These are phyloP conservation scores for Endotrypanum monterogeii DNA, from an alignment of 208 protist species.

Conservation along the genomic window DNA sequence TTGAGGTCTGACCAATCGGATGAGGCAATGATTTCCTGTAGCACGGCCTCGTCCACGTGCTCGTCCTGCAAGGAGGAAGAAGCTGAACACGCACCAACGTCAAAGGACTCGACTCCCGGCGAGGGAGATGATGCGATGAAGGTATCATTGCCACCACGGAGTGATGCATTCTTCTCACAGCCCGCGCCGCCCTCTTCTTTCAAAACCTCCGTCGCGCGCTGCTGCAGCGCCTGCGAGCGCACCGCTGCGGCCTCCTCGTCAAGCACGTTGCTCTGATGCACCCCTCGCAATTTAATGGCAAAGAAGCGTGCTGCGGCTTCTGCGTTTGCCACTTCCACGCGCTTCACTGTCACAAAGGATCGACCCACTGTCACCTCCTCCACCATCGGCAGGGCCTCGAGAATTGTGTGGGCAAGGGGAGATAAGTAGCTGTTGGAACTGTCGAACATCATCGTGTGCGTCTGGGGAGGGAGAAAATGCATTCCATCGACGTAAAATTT, in stretches of 20 bases:
- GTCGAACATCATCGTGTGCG: conserved; percentile 76
- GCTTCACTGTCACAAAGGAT: conserved; percentile 81
- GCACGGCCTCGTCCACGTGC: conserved; percentile 49
- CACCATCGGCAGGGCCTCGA: conserved; percentile 81
- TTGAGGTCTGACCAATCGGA: conserved; percentile 86
- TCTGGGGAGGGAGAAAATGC: conserved; percentile 52
- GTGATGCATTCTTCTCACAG: background rate
- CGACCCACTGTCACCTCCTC: conserved; percentile 85
- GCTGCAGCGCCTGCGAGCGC: conserved; percentile 62
- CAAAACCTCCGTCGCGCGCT: conserved; percentile 34
- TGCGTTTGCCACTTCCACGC: conserved; percentile 61
- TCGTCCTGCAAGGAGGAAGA: conserved; percentile 38
- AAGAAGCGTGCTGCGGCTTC: conserved; percentile 68
- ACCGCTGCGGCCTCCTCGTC: conserved; percentile 38
- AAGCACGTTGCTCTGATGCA: conserved; percentile 10
- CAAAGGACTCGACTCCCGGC: conserved; percentile 22
- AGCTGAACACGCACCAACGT: conserved; percentile 43
- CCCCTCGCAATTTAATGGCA: conserved; percentile 54
- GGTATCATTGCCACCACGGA: background rate
- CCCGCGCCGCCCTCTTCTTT: background rate
- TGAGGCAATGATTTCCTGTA: conserved; percentile 59
- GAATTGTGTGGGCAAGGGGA: conserved; percentile 68
- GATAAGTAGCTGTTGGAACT: conserved; percentile 78
- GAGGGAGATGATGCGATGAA: background rate
- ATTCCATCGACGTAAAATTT: conserved; percentile 80